Conservation (phyloP, 306 rosid species). For the Rubus parviflorus region DNA sequence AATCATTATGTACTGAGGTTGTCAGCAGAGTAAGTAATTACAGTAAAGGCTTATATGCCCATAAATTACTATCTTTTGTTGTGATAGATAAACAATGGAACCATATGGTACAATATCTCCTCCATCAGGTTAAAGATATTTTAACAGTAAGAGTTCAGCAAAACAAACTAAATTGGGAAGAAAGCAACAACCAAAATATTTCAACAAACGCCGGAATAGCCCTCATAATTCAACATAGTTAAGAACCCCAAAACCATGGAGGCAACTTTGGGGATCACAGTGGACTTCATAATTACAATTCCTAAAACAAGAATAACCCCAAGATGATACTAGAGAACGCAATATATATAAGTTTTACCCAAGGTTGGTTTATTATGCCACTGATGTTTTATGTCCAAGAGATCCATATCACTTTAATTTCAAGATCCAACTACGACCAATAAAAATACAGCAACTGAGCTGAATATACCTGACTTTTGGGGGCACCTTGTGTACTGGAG, state of each 20-base stretch:
- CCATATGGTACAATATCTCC: background rate
- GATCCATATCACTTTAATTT: background rate
- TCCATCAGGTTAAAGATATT: background rate
- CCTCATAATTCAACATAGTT: background rate
- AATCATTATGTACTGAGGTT: background rate
- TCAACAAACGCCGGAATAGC: too few relatives aligned
- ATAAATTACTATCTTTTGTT: background rate
- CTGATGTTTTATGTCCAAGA: background rate
- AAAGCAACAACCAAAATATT: background rate
- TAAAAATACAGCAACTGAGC: background rate
- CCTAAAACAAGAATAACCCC: background rate
- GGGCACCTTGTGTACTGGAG: conserved; percentile 30
- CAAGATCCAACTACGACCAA: background rate
- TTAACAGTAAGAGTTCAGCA: background rate
- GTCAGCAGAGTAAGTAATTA: background rate
- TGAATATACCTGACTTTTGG: conserved; percentile 38
- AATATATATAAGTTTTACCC: background rate
- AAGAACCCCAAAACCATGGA: background rate
- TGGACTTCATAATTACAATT: background rate
- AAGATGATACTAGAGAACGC: background rate
- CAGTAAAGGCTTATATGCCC: background rate
- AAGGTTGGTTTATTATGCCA: background rate
- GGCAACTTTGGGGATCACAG: background rate
- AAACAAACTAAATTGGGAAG: background rate
- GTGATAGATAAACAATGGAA: background rate